Conservation (phyloP, 2,329 filamentous ascomycete genomes). For the Monilinia laxa region DNA sequence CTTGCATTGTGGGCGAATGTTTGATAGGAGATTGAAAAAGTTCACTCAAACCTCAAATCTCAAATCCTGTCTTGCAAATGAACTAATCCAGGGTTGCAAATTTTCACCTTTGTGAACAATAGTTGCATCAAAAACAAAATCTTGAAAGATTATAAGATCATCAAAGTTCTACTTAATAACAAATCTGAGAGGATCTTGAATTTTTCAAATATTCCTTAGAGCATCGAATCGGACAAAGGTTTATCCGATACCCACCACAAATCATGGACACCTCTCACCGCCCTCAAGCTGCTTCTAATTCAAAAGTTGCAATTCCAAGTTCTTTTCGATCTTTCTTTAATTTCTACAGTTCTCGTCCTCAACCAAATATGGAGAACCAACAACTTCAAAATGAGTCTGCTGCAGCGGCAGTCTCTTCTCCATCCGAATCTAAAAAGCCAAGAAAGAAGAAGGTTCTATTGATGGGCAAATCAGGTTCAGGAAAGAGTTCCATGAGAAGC, state of each 20-base stretch:
- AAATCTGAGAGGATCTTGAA: neutral
- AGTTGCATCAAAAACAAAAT: neutral
- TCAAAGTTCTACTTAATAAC: neutral
- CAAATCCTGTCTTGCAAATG: neutral
- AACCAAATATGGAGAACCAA: slow-evolving; percentile 22
- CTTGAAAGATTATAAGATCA: neutral
- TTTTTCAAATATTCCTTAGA: too few species aligned
- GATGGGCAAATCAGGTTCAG: slow-evolving; percentile 95
- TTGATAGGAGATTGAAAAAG: neutral
- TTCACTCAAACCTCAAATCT: slow-evolving; percentile 6
- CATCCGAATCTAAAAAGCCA: slow-evolving; percentile 48
- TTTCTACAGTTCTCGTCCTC: slow-evolving; percentile 7
- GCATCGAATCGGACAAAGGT: slow-evolving; percentile 4
- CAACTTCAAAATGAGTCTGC: slow-evolving; percentile 16
- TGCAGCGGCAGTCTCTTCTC: slow-evolving; percentile 12
- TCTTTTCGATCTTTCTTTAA: neutral
- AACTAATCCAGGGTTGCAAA: neutral
- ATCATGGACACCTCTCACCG: slow-evolving; percentile 13
- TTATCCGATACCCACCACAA: slow-evolving; percentile 7
- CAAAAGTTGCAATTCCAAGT: slow-evolving; percentile 13
- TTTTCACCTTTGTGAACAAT: neutral
- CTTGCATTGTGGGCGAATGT: neutral
- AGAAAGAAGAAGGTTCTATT: slow-evolving; percentile 86
- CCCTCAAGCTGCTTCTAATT: slow-evolving; percentile 7
- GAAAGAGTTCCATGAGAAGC: slow-evolving; percentile 96